Conservation (phyloP, 306 rosid genomes). For the Cicer cuneatum region DNA sequence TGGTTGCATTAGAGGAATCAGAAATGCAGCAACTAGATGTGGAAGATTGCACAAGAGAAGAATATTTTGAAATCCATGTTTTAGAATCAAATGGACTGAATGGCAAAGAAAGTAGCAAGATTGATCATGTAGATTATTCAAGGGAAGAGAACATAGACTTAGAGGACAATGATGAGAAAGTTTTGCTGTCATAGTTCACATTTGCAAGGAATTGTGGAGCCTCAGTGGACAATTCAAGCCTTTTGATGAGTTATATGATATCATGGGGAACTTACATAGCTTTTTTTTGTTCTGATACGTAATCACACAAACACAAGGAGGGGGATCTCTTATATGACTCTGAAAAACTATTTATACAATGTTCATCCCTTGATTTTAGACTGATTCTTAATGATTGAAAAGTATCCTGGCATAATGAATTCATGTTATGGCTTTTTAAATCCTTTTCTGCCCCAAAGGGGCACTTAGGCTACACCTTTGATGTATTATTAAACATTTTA, state of each 20-base stretch:
- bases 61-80: constrained; percentile 30
- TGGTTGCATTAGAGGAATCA: constrained; percentile 58
- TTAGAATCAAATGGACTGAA: constrained; percentile 41
- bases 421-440: not conserved
- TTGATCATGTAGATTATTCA: constrained; percentile 38
- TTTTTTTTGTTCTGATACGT: too few relatives aligned
- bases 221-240: not conserved
- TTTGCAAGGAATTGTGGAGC: not conserved
- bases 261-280: too few relatives aligned
- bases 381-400: too few relatives aligned
- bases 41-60: constrained; percentile 42
- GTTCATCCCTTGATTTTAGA: too few relatives aligned
- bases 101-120: constrained; percentile 36
- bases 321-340: too few relatives aligned
- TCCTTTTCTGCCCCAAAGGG: too few relatives aligned
- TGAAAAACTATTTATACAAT: too few relatives aligned
- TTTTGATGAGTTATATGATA: not conserved
- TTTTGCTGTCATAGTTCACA: constrained; percentile 48
- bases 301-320: too few relatives aligned
- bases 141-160: constrained; percentile 40
- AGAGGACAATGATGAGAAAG: constrained; percentile 56
- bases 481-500: too few relatives aligned
- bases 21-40: constrained; percentile 62
- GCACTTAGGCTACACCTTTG: too few relatives aligned
- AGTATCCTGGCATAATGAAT: too few relatives aligned